These are phyloP conservation scores for Chalaropsis ovoidea DNA, from an alignment of 2,329 filamentous ascomycete genomes.

Conservation along the genomic window DNA sequence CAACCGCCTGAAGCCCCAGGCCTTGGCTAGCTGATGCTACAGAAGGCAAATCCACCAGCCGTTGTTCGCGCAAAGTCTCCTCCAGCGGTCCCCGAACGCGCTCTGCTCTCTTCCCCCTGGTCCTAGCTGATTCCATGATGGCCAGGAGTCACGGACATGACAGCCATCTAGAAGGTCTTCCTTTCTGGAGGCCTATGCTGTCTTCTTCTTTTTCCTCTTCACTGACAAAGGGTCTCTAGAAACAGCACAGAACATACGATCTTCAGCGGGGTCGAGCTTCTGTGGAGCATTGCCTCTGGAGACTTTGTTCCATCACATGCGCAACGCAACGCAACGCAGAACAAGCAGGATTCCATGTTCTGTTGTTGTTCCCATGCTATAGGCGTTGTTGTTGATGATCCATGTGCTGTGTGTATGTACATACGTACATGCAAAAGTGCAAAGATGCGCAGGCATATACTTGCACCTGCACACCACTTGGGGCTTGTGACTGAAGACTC, in stretches of 20 bases:
- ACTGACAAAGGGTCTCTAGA: not conserved
- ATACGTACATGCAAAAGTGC: not conserved
- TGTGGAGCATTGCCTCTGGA: constrained; percentile 1
- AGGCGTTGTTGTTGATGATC: too few relatives aligned
- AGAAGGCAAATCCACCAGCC: not conserved
- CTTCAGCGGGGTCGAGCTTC: not conserved
- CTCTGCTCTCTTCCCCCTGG: not conserved
- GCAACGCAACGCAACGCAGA: too few relatives aligned
- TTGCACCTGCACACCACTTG: not conserved
- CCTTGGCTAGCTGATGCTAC: not conserved
- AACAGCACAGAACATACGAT: constrained; percentile 10
- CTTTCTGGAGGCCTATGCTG: not conserved
- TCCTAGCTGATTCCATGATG: not conserved
- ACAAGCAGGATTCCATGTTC: not conserved
- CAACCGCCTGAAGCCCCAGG: not conserved
- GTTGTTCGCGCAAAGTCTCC: too few relatives aligned
- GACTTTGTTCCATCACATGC: constrained; percentile 1
- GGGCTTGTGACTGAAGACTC: not conserved
- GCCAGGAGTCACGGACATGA: constrained; percentile 2
- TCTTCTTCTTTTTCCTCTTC: not conserved
- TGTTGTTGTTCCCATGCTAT: too few relatives aligned
- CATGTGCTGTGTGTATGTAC: too few relatives aligned
- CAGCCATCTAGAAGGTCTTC: constrained; percentile 13
- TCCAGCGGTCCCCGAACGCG: not conserved
- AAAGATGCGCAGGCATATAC: not conserved